Base-by-base conservation (phyloP, 2,329 filamentous ascomycete species). In the Aspergillus melleus region DNA sequence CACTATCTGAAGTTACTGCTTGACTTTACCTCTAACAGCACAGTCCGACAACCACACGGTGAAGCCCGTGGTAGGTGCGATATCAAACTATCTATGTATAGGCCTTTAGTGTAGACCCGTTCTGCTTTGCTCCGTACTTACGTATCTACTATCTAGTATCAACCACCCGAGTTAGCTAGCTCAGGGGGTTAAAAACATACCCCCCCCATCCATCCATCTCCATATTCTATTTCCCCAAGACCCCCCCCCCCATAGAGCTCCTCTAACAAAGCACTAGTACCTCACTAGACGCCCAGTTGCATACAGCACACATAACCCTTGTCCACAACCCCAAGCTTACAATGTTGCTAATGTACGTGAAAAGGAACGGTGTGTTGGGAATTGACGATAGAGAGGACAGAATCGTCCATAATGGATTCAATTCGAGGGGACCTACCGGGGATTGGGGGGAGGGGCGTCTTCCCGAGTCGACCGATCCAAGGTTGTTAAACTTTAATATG, bases 201-300 rank as follows among this genome's bases (percentile, higher is more conserved):
- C 36, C 29, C 26, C 46, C 47, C 24, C 24, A 24, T 24, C 22
- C 42, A 26, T 49, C 32, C 20, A 59, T 59, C 57, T 59, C 52
- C 55, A 57, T 54, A 39, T 55, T 52, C 55, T 52, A 52, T 54
- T 47, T 49, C 49, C 42, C 42, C n/a, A n/a, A n/a, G n/a, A n/a
- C n/a, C n/a, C n/a, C n/a, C n/a, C n/a, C n/a, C n/a, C n/a, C n/a
- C n/a, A n/a, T n/a, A n/a, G n/a, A n/a, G n/a, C n/a, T n/a, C n/a
- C 49, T 53, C 52, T 51, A 52, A 46, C 12, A n/a, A 50, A 46
- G 22, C 59, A 55, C 59, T 61, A 61, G 59, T 59, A 58, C 59
- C 59, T 61, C 53, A 55, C 58, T 60, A 60, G 49, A 39, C 44
- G 2, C 6, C 39, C 29, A 20, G n/a, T 16, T 50, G 36, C 32